phyloP scores from a whole-genome alignment of 306 rosid genomes.

The Betula pendula region DNA sequence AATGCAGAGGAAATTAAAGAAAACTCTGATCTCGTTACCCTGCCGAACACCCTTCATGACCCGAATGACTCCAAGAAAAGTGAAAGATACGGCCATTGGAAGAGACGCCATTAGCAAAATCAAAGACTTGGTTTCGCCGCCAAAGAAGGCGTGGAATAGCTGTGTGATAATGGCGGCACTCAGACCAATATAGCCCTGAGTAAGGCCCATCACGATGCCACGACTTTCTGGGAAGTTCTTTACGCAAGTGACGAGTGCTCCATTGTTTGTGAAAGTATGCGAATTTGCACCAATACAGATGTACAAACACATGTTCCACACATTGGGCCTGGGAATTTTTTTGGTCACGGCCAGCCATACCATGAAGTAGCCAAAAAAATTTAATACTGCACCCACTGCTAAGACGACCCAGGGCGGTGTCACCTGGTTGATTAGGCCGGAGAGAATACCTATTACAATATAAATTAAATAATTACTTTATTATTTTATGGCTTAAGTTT shows the following conservation, averaged over 20 bases:
- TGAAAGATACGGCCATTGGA: constrained; percentile 46
- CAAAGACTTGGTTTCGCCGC: constrained; percentile 38
- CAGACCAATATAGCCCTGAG: constrained; percentile 53
- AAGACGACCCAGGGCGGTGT: constrained; percentile 63
- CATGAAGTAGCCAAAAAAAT: constrained; percentile 60
- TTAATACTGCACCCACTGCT: constrained; percentile 36
- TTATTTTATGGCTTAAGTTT: no score
- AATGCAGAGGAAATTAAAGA: constrained; percentile 44
- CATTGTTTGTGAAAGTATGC: constrained; percentile 52
- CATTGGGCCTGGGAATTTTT: constrained; percentile 35
- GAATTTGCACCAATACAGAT: constrained; percentile 53
- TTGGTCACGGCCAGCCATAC: constrained; percentile 50
- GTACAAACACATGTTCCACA: constrained; percentile 57
- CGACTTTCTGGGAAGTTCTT: constrained; percentile 52
- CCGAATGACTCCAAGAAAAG: constrained; percentile 44
- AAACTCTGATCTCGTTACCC: constrained; percentile 43
- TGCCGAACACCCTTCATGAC: constrained; percentile 34
- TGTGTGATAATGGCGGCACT: constrained; percentile 62
- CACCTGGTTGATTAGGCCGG: constrained; percentile 77
- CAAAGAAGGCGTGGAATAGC: constrained; percentile 43
- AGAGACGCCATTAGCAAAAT: constrained; percentile 58
- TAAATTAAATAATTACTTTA: no score
- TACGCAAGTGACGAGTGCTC: constrained; percentile 53
- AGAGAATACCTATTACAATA: constrained; percentile 23
- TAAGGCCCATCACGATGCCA: constrained; percentile 46